Conservation (phyloP, 2,329 filamentous ascomycete species). For the Didymosphaeria variabile region DNA sequence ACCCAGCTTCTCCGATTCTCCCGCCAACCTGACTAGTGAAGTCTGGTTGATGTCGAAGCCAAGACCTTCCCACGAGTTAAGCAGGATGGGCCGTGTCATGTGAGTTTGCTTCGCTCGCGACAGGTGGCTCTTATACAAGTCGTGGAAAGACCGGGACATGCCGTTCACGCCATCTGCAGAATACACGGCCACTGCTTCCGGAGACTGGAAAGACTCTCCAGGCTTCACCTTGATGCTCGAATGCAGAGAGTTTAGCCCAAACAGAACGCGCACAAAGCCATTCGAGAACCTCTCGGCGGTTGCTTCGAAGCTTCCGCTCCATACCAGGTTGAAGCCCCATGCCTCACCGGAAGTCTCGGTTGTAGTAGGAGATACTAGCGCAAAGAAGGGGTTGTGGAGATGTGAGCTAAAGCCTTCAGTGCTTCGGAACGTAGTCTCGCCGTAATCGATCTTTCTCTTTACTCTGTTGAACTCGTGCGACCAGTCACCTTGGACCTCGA, state of each 20-base stretch:
- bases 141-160: constrained; percentile 70
- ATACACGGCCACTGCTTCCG: constrained; percentile 70
- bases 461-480: constrained; percentile 65
- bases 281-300: constrained; percentile 71
- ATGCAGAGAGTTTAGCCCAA: constrained; percentile 69
- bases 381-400: constrained; percentile 71
- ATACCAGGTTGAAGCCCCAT: constrained; percentile 72
- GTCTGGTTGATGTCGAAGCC: constrained; percentile 67
- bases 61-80: constrained; percentile 74
- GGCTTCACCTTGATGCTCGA: constrained; percentile 66
- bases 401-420: constrained; percentile 70
- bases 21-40: constrained; percentile 64
- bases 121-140: constrained; percentile 69
- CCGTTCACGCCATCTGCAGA: constrained; percentile 67
- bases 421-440: constrained; percentile 65
- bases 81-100: constrained; percentile 62
- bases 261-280: constrained; percentile 66
- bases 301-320: constrained; percentile 69
- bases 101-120: constrained; percentile 65
- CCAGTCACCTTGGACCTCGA: constrained; percentile 71
- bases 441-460: constrained; percentile 65
- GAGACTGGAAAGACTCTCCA: constrained; percentile 66
- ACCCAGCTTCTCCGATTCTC: constrained; percentile 66
- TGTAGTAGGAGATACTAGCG: constrained; percentile 63
- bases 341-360: constrained; percentile 69